phyloP scores from a whole-genome alignment of 257 asterid genomes.

The Solanum clarkiae region DNA sequence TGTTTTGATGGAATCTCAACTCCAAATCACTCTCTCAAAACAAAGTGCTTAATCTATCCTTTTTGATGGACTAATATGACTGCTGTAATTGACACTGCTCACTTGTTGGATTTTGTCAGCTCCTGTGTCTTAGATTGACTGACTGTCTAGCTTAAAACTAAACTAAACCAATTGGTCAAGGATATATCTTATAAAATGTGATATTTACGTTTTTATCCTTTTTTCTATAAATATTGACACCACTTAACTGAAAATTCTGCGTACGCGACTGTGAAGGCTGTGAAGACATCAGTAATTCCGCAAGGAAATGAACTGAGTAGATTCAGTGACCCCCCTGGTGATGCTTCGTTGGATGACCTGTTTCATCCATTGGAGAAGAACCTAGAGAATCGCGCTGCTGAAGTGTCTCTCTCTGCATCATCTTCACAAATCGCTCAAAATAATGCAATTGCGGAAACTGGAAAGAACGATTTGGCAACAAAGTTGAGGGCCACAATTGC shows the following conservation, averaged over 20 bases:
- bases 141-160: neutral
- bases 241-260: neutral
- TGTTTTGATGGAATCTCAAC: neutral
- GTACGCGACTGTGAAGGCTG: slow-evolving; percentile 21
- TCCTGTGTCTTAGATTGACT: neutral
- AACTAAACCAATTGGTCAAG: neutral
- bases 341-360: slow-evolving; percentile 87
- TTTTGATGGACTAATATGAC: neutral
- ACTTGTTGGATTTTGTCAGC: neutral
- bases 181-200: neutral
- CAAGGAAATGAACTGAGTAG: slow-evolving; percentile 69
- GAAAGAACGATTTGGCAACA: slow-evolving; percentile 81
- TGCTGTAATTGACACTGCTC: neutral
- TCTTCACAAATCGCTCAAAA: slow-evolving; percentile 39
- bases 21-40: neutral
- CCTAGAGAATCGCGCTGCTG: slow-evolving; percentile 45
- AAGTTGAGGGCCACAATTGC: slow-evolving; percentile 92
- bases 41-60: neutral
- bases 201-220: neutral
- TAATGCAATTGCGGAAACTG: slow-evolving; percentile 37
- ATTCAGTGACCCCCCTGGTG: slow-evolving; percentile 95
- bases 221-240: neutral
- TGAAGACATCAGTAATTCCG: slow-evolving; percentile 35
- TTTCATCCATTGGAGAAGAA: slow-evolving; percentile 67
- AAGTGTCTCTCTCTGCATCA: slow-evolving; percentile 78